A percentile compares a stretch with the other conserved stretches of the same genome.
phyloP scores from a whole-genome alignment of 768 basidiomycete species.

The Kwoniella bestiolae region DNA sequence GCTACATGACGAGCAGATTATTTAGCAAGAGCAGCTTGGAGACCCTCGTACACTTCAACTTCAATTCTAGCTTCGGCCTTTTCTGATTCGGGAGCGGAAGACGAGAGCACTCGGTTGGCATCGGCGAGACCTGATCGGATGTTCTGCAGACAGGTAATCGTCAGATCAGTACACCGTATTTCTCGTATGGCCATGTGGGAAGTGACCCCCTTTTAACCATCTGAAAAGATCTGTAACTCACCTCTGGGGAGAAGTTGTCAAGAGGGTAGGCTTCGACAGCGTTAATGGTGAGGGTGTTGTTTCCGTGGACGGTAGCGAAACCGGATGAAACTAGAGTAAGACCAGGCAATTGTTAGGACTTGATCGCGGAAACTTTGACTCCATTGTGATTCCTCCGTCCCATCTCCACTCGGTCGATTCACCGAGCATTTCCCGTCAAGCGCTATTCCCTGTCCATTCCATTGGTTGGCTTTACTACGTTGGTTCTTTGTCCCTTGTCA shows the following conservation, averaged over 20 bases:
- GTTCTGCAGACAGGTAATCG: no score
- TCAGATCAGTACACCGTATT: no score
- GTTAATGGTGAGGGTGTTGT: conserved; percentile 95
- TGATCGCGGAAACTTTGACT: no score
- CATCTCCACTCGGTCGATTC: no score
- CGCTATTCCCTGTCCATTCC: no score
- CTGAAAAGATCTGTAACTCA: conserved; percentile 59
- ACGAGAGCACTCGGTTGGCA: conserved; percentile 76
- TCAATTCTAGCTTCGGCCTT: conserved; percentile 93
- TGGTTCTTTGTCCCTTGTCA: no score
- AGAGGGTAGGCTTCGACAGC: conserved; percentile 93
- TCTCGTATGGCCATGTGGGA: no score
- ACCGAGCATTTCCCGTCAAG: no score
- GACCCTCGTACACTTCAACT: conserved; percentile 92
- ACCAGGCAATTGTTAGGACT: no score
- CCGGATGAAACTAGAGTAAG: conserved; percentile 78
- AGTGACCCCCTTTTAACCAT: no score
- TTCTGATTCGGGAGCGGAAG: conserved; percentile 87
- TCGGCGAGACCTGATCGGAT: conserved; percentile 87
- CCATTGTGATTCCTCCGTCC: no score
- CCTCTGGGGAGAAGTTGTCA: conserved; percentile 88
- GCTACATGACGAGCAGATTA: conserved; percentile 29
- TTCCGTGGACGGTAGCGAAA: conserved; percentile 96
- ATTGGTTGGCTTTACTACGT: no score
- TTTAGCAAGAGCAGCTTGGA: conserved; percentile 77